Percentiles rank a stretch among this genome's conserved stretches.
Evolutionary conservation across 2,329 filamentous ascomycete genomes (phyloP).

Genomic region (Orbilia quercus): DNA sequence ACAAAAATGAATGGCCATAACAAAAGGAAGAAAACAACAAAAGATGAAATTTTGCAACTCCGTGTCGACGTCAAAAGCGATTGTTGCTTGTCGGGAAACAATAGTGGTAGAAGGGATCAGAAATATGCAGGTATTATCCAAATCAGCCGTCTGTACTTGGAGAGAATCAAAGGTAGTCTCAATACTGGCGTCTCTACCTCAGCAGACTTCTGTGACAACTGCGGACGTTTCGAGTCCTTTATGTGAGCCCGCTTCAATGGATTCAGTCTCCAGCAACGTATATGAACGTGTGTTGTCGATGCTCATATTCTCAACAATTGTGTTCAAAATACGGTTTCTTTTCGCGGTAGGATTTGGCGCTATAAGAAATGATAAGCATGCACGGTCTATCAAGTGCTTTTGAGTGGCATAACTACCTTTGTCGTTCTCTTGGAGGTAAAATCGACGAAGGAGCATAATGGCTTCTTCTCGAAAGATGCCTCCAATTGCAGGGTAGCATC

Average conservation of each 20-base stretch:
- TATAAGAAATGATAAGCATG: neutral
- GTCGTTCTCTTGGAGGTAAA: slow-evolving; percentile 98
- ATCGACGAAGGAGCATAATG: slow-evolving; percentile 88
- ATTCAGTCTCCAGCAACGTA: slow-evolving; percentile 35
- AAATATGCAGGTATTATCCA: too few relatives aligned
- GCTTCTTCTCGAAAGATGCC: slow-evolving; percentile 84
- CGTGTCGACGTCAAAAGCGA: too few relatives aligned
- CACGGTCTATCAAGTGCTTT: neutral
- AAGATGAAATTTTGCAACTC: too few relatives aligned
- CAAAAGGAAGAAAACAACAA: too few relatives aligned
- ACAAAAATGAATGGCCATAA: too few relatives aligned
- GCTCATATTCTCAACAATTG: slow-evolving; percentile 56
- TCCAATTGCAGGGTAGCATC: slow-evolving; percentile 71
- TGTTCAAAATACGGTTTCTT: slow-evolving; percentile 59
- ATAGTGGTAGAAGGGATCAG: too few relatives aligned
- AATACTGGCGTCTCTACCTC: neutral
- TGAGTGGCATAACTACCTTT: slow-evolving; percentile 71
- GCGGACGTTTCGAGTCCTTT: slow-evolving; percentile 2
- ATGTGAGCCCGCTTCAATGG: neutral
- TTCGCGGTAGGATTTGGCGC: slow-evolving; percentile 59
- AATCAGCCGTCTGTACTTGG: too few relatives aligned
- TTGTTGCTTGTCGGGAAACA: too few relatives aligned
- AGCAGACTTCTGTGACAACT: slow-evolving; percentile 3
- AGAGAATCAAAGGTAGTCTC: too few relatives aligned
- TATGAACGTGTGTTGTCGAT: slow-evolving; percentile 56